A percentile compares a stretch with the other conserved stretches of the same genome.
Conservation (phyloP, 2,329 filamentous ascomycete species). For the Fusarium continuum region DNA sequence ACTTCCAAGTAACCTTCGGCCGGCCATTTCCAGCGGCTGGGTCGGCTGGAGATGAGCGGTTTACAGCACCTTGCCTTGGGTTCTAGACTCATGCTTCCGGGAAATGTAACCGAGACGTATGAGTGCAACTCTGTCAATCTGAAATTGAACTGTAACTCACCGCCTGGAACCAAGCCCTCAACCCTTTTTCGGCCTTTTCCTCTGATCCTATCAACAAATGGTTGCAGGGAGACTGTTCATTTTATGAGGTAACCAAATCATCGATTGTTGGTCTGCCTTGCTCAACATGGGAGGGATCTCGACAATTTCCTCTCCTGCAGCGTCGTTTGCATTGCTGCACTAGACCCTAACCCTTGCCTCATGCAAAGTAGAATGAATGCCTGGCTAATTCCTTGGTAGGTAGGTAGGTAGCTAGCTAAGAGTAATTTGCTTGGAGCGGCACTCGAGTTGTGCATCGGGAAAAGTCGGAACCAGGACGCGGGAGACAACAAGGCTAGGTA, state of each 20-base stretch:
- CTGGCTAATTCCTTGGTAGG: slow-evolving; percentile 10
- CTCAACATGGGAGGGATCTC: slow-evolving; percentile 2
- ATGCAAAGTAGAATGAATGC: slow-evolving; percentile 25
- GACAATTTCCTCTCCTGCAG: slow-evolving; percentile 38
- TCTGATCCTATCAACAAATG: slow-evolving; percentile 3
- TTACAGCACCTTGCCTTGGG: slow-evolving; percentile 15
- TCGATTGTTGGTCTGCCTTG: slow-evolving; percentile 13
- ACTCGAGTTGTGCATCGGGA: slow-evolving; percentile 29
- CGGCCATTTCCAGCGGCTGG: slow-evolving; percentile 26
- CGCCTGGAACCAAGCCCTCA: slow-evolving; percentile 24
- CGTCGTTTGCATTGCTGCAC: slow-evolving; percentile 31
- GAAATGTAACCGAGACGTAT: slow-evolving; percentile 29
- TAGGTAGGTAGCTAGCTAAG: slow-evolving; percentile 19
- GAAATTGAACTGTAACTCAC: slow-evolving; percentile 28
- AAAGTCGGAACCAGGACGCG: slow-evolving; percentile 31
- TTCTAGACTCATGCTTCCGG: slow-evolving; percentile 29
- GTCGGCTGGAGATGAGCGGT: slow-evolving; percentile 31
- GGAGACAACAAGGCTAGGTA: slow-evolving; percentile 23
- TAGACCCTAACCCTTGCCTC: slow-evolving; percentile 31
- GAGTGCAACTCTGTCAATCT: slow-evolving; percentile 24
- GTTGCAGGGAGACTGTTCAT: slow-evolving; percentile 31
- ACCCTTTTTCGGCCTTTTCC: not conserved
- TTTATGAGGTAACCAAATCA: slow-evolving; percentile 38
- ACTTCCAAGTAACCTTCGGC: not conserved
- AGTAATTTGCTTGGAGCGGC: slow-evolving; percentile 21